Percentiles rank a stretch among this genome's conserved stretches.
These are phyloP conservation scores for Rubus parviflorus DNA, from an alignment of 306 rosid species.

Conservation along the genomic window DNA sequence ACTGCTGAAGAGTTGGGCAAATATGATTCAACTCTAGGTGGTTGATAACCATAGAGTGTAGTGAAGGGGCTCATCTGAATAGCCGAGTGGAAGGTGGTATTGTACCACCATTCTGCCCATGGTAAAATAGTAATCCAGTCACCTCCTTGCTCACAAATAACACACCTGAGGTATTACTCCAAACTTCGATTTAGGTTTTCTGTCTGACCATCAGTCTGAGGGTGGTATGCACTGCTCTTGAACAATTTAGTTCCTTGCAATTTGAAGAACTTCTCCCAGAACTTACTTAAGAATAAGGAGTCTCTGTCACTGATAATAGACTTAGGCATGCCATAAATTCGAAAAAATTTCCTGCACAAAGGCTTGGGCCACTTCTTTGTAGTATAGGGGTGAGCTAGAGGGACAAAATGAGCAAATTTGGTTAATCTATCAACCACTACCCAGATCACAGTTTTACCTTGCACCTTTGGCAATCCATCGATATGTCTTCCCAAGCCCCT, in stretches of 20 bases:
- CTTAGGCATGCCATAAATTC: not conserved
- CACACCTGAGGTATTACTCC: not conserved
- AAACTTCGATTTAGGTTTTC: not conserved
- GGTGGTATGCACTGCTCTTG: not conserved
- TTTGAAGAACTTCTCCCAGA: not conserved
- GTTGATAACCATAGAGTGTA: not conserved
- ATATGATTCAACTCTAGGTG: not conserved
- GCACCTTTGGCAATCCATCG: too few species aligned
- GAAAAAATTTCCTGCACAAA: not conserved
- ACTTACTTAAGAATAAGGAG: not conserved
- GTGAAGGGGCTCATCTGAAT: not conserved
- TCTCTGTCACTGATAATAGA: not conserved
- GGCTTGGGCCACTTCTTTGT: not conserved
- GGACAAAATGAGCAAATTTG: not conserved
- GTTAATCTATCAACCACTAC: not conserved
- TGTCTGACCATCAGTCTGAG: not conserved
- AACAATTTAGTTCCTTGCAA: not conserved
- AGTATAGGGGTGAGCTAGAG: not conserved
- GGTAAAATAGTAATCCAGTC: not conserved
- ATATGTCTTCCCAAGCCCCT: not conserved
- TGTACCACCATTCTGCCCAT: not conserved
- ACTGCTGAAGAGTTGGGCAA: not conserved
- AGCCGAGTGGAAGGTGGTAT: not conserved
- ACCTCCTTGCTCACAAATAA: not conserved
- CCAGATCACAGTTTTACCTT: too few species aligned